These are phyloP conservation scores for Ostreobium quekettii DNA, from an alignment of 139 green algal genomes.

Conservation along the genomic window DNA sequence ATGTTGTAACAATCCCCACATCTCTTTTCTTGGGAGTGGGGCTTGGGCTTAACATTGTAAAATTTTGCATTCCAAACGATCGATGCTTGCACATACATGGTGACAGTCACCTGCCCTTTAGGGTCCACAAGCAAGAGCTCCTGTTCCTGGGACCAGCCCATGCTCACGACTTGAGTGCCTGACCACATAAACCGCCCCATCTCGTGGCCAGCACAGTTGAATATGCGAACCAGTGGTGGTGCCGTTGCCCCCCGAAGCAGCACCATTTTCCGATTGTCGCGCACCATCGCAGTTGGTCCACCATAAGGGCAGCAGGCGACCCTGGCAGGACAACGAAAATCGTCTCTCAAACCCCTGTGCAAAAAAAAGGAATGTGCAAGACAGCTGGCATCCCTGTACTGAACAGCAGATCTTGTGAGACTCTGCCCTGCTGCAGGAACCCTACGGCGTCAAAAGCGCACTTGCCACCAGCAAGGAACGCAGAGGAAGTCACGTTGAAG, in stretches of 20 bases:
- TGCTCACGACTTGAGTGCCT: neutral
- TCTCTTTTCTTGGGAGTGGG: too few species aligned
- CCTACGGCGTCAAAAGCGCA: too few species aligned
- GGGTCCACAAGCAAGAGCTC: neutral
- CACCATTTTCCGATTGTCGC: slow-evolving; percentile 73
- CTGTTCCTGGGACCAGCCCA: slow-evolving; percentile 13
- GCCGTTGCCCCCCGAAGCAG: slow-evolving; percentile 32
- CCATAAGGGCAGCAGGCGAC: slow-evolving; percentile 48
- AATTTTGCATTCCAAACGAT: too few species aligned
- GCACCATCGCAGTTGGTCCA: slow-evolving; percentile 68
- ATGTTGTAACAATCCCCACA: too few species aligned
- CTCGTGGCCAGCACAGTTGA: slow-evolving; percentile 37
- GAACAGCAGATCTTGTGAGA: neutral
- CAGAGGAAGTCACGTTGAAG: too few species aligned
- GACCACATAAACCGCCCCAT: neutral
- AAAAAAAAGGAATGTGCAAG: neutral
- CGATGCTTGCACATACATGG: too few species aligned
- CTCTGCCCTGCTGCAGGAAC: too few species aligned
- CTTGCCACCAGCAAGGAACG: too few species aligned
- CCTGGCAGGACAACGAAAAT: too few species aligned
- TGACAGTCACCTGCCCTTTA: neutral
- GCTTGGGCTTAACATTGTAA: too few species aligned
- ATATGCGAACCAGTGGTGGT: slow-evolving; percentile 54
- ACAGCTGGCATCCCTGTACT: slow-evolving; percentile 8
- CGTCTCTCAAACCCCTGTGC: too few species aligned